Base-by-base conservation (phyloP, 495 filamentous ascomycete species). In the Xylaria longipes region DNA sequence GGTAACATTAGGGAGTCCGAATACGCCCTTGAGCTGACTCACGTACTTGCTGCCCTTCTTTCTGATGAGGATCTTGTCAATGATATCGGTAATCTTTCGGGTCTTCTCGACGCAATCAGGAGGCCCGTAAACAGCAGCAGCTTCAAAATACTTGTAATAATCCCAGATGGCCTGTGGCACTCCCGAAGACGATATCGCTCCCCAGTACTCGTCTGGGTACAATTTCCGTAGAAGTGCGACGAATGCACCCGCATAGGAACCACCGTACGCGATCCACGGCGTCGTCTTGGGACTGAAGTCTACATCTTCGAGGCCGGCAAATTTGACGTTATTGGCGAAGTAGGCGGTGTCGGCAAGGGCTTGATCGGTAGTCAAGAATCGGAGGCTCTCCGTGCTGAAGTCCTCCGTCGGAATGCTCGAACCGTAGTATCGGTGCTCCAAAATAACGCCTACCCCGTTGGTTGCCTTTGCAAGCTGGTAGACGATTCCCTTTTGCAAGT, bases 371-470 rank as follows among this genome's bases (percentile, higher is more conserved):
- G 90, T 90, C 75, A 94, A 83, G 82, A 93, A 94, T 1, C 91
- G 88, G 71, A 94, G 78, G 74, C 84, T 93, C 74, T 89, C 82
- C 0, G 87, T 89, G 61, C 87, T 89, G 56, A 92, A 80, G 76
- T 91, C 83, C 9, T 80, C 71, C 0, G 82, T 83, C 0, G 91
- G 90, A 65, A 87, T 86, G 76, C 89, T 91, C 25, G 76, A 81
- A 7, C 91, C 91, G 70, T 93, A 93, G 82, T 93, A 93, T 31
- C 91, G 86, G 73, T 93, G 92, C 80, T 94, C 92, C 20, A 94
- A 82, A 66, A 94, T 87, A 35, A 94, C 91, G 1, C 88, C 90
- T n/a, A 94, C 79, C 0, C 92, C 92, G 66, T 86, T 76, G 0
- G 91, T 93, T 5, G 87, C 87, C 70, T 88, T 75, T 9, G 88